Percentiles rank a stretch among this genome's conserved stretches.
Conservation (phyloP, 2,329 filamentous ascomycete species). For the Ceratocystis eucalypticola region DNA sequence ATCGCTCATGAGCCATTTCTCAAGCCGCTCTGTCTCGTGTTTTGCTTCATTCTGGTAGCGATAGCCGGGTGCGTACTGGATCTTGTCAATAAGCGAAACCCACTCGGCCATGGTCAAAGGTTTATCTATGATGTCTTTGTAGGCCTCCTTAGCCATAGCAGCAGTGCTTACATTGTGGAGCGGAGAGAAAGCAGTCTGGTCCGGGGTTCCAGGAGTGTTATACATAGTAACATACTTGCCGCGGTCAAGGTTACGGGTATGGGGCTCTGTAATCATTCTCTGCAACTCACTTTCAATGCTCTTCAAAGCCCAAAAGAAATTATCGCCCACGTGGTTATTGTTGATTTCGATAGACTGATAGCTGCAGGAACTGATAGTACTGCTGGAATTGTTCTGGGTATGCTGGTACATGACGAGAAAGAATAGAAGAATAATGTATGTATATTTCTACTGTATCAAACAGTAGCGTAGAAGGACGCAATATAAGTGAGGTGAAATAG, state of each 20-base stretch:
- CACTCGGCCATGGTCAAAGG: constrained; percentile 9
- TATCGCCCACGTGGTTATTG: not conserved
- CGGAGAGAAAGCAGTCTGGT: not conserved
- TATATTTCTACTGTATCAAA: constrained; percentile 2
- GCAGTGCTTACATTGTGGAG: not conserved
- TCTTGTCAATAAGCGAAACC: not conserved
- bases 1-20: not conserved
- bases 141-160: not conserved
- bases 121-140: constrained; percentile 8
- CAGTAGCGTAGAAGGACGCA: not conserved
- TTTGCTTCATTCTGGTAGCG: constrained; percentile 9
- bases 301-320: not conserved
- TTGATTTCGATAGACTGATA: not conserved
- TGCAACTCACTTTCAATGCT: not conserved
- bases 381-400: not conserved
- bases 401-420: not conserved
- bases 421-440: not conserved
- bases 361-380: not conserved
- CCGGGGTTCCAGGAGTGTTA: not conserved
- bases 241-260: constrained; percentile 1
- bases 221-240: not conserved
- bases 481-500: not conserved
- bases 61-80: constrained; percentile 10
- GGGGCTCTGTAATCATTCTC: not conserved
- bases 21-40: constrained; percentile 1